A percentile compares a stretch with the other conserved stretches of the same genome.
Conservation (phyloP, 2,329 filamentous ascomycete genomes). For the Periconia macrospinosa region DNA sequence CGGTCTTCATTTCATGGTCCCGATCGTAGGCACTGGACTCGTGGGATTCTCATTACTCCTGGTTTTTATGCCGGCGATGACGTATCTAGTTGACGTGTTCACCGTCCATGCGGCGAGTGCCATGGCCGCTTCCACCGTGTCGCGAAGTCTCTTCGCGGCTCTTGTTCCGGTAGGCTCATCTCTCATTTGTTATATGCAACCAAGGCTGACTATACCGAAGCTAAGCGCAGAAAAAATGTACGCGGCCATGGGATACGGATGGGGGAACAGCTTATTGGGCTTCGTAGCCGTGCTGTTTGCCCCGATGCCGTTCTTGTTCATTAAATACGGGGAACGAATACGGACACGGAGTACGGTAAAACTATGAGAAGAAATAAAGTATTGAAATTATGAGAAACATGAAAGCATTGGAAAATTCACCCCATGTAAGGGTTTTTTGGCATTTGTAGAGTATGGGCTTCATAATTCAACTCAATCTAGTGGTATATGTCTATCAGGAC, state of each 20-base stretch:
- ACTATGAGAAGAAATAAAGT: constrained; percentile 12
- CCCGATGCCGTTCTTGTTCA: constrained; percentile 41
- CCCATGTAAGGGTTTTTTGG: no score
- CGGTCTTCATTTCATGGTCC: constrained; percentile 41
- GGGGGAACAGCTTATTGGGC: constrained; percentile 42
- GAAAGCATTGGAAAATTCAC: no score
- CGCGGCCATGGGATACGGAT: constrained; percentile 42
- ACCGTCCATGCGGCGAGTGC: constrained; percentile 46
- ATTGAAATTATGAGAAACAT: no score
- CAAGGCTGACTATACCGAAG: background rate
- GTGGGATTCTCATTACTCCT: constrained; percentile 40
- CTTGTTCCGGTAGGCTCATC: constrained; percentile 40
- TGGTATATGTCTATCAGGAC: no score
- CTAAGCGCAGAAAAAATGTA: constrained; percentile 42
- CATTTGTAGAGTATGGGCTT: no score
- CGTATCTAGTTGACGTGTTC: constrained; percentile 48
- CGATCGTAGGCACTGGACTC: constrained; percentile 35
- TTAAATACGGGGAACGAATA: constrained; percentile 37
- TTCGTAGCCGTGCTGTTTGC: constrained; percentile 33
- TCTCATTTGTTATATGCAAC: background rate
- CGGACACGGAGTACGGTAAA: constrained; percentile 31
- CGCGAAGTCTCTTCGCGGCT: constrained; percentile 42
- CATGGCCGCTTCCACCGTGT: constrained; percentile 46
- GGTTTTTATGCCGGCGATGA: constrained; percentile 43
- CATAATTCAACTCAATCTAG: no score